Base-by-base conservation (phyloP, 805 yeast species). In the Grigorovia transvaalensis region DNA sequence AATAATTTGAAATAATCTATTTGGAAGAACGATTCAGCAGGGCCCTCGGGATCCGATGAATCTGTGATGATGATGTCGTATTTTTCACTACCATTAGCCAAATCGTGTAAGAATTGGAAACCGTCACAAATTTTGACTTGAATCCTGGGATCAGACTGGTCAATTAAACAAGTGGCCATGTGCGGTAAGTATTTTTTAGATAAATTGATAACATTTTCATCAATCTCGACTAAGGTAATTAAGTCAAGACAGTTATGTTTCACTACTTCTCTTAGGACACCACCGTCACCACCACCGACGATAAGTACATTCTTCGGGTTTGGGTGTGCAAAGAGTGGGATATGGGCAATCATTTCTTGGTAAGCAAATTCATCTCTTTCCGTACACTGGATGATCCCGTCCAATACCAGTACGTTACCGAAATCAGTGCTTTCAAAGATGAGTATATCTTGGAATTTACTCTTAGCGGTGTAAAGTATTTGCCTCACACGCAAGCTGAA, bases 261-360 rank as follows among this genome's bases (percentile, higher is more conserved):
- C 46, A 88, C 80, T 17, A 87, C 82, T 67, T 89, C 97, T 61
- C 97, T 77, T 41, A 90, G 71, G 19, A 89, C 96, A 55, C 97
- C 97, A 57, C 97, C 96, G 67, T 89, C 97, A 45, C 97, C 97
- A 27, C 97, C 97, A 29, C 97, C 97, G 60, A 89, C 86, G 33
- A 89, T 93, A 49, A 89, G 76, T 9, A 88, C 95, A 51, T 75
- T 77, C 59, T 78, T 78, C 1, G 97, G 96, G 44, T 74, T 62
- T 3, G 80, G 79, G 69, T 89, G 97, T 11, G 87, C 71, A 78
- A 82, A 81, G 52, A 90, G 62, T 4, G 96, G 90, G 30, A 88
- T 69, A 67, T 90, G 95, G 2, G 95, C 72, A 56, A 89, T 90
- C 82, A 88, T 80, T 66, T 89, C 97, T 70, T 89, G 97, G 68